Evolutionary conservation across 208 protist genomes (phyloP).

Genomic region (Crithidia fasciculata): DNA sequence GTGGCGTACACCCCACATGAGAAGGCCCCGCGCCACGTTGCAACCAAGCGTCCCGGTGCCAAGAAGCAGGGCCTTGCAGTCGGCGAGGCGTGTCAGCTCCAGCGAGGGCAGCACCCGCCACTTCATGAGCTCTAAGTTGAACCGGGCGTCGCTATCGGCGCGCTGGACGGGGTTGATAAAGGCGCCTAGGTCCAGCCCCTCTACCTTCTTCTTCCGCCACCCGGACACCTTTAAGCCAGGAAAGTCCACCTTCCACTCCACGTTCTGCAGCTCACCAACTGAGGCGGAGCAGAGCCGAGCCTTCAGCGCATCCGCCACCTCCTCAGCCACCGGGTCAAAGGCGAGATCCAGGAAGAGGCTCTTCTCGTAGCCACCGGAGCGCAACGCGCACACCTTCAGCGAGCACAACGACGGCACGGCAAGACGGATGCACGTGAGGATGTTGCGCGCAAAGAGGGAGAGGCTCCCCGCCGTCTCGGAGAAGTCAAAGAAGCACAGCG

Average conservation of each 20-base stretch:
- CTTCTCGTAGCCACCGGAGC: slow-evolving; percentile 37
- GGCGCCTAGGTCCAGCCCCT: slow-evolving; percentile 63
- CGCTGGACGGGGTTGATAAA: slow-evolving; percentile 90
- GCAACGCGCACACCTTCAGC: slow-evolving; percentile 55
- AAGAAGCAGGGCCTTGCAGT: slow-evolving; percentile 93
- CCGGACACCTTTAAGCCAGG: slow-evolving; percentile 39
- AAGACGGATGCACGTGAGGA: slow-evolving; percentile 66
- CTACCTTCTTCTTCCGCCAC: slow-evolving; percentile 46
- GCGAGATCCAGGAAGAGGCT: slow-evolving; percentile 46
- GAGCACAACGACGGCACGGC: slow-evolving; percentile 36
- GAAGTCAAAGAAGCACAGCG: slow-evolving; percentile 55
- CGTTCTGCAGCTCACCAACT: slow-evolving; percentile 1
- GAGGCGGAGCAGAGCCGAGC: background rate
- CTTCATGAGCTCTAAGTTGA: slow-evolving; percentile 98
- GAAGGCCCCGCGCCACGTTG: slow-evolving; percentile 95
- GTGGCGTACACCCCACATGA: slow-evolving; percentile 96
- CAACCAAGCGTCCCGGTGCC: slow-evolving; percentile 98
- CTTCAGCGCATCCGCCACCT: slow-evolving; percentile 14
- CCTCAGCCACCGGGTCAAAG: slow-evolving; percentile 38
- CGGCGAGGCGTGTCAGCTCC: slow-evolving; percentile 86
- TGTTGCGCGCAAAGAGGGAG: slow-evolving; percentile 56
- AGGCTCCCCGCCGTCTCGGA: slow-evolving; percentile 35
- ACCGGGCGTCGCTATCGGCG: slow-evolving; percentile 64
- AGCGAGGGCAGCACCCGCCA: slow-evolving; percentile 97
- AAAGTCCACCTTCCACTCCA: slow-evolving; percentile 28